Conservation (phyloP, 208 protist genomes). For the Tritrichomonas musculus region DNA sequence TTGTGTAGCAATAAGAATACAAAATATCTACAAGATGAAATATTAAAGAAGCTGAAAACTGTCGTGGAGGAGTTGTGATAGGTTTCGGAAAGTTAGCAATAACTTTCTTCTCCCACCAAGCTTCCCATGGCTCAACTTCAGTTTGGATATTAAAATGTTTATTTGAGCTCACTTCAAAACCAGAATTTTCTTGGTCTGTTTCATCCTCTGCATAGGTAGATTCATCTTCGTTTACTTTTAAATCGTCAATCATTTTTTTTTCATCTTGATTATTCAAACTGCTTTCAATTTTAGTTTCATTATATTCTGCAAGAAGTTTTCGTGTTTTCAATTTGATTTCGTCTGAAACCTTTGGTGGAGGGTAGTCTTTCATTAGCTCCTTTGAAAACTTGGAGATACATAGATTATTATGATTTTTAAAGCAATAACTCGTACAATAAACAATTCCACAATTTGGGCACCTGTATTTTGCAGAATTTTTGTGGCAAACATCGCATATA, state of each 20-base stretch:
- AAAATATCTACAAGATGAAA: slow-evolving; percentile 34
- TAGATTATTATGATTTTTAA: not conserved
- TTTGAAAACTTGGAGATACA: not conserved
- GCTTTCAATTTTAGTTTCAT: not conserved
- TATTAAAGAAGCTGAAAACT: not conserved
- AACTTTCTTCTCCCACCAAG: slow-evolving; percentile 17
- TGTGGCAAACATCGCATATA: not conserved
- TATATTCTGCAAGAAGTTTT: not conserved
- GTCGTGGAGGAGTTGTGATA: not conserved
- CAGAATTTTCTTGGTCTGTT: too few species aligned
- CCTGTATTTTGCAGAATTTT: not conserved
- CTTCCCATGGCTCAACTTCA: slow-evolving; percentile 15
- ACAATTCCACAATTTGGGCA: not conserved
- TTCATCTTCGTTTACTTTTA: too few species aligned
- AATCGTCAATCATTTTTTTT: too few species aligned
- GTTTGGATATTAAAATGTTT: not conserved
- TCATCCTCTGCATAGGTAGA: too few species aligned
- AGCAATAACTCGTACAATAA: not conserved
- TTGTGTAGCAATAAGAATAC: slow-evolving; percentile 1
- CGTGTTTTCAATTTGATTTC: not conserved
- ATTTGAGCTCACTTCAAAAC: too few species aligned
- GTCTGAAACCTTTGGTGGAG: not conserved
- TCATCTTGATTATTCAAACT: too few species aligned
- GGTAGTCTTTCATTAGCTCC: not conserved
- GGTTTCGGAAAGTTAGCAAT: not conserved